Conservation (phyloP, 257 asterid genomes). For the Prunella vulgaris region DNA sequence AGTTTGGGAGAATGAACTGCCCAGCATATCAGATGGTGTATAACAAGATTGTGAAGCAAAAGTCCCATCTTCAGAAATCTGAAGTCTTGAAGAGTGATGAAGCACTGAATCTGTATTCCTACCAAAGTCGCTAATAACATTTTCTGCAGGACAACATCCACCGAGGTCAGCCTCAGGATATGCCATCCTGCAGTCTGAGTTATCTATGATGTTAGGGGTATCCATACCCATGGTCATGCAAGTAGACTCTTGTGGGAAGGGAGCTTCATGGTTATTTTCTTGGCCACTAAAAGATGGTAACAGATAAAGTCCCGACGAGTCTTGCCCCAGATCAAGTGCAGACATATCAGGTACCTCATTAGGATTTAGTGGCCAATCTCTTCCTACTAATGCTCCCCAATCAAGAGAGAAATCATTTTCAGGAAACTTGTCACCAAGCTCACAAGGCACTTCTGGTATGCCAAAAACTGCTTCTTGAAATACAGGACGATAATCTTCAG, state of each 20-base stretch:
- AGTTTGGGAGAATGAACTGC: constrained; percentile 40
- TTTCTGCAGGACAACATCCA: constrained; percentile 40
- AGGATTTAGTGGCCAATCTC: constrained; percentile 59
- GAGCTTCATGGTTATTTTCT: constrained; percentile 31
- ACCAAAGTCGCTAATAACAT: constrained; percentile 27
- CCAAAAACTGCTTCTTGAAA: constrained; percentile 41
- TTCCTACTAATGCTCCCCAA: constrained; percentile 50
- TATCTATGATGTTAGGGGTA: constrained; percentile 27
- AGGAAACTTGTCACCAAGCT: constrained; percentile 40
- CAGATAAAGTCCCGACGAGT: constrained; percentile 44
- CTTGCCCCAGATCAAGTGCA: constrained; percentile 50
- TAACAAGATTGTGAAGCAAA: constrained; percentile 41
- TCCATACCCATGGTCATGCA: constrained; percentile 31
- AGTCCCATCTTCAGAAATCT: constrained; percentile 42
- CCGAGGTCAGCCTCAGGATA: constrained; percentile 37
- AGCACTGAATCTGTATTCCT: constrained; percentile 39
- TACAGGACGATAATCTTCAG: constrained; percentile 41
- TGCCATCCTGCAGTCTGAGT: constrained; percentile 37
- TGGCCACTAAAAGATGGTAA: constrained; percentile 38
- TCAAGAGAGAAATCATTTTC: constrained; percentile 52
- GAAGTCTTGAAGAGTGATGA: constrained; percentile 43
- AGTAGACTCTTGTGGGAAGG: constrained; percentile 38
- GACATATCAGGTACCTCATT: constrained; percentile 59
- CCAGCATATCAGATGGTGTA: constrained; percentile 42
- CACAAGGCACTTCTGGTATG: constrained; percentile 44